Evolutionary conservation across 2,329 filamentous ascomycete species (phyloP), one percentile per base, ranked within the genome.

Genomic region (Sporothrix variecibatus): DNA sequence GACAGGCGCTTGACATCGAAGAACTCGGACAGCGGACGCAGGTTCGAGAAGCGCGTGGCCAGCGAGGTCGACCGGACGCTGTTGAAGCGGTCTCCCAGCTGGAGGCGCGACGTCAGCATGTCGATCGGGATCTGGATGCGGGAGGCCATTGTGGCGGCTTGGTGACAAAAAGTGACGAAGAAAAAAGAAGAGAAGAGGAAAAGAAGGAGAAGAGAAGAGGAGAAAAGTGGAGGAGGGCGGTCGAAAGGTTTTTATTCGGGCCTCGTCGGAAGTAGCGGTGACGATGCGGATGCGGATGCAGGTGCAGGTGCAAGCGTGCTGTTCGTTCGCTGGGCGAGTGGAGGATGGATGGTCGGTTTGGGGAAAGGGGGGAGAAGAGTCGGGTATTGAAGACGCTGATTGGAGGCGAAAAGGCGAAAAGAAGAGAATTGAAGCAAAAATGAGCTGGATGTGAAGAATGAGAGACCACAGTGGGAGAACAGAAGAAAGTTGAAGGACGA

Each of bases 1-100:
- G 94, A 97, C 73, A 99, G 80, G 78, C 95, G 94, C 90, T 98
- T 98, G 85, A 98, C 84, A 84, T 98, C 95, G 83, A 98, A 88
- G 85, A 99, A 99, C 85, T 99, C 96, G 82, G 92, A 91, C 79
- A 98, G 84, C 76, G 96, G 95, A 75, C 92, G 93, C 81, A 99
- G 88, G 85, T 98, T 98, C 83, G 95, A 91, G 84, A 98, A 98
- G 77, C 96, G 92, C 77, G 91, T 89, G 75, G 89, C 89, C 75
- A 98, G 82, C 46, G 93, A 93, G 78, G 94, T 93, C 75, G 91
- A 90, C 81, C 94, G 92, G 77, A 98, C 87, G 81, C 91, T 90
- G 79, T 93, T 90, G 85, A 98, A 95, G 81, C 95, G 94, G 78
- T 96, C 94, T 78, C 86, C 86, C 76, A 97, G 85, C 85, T 96